Evolutionary conservation across 495 filamentous ascomycete genomes (phyloP).

Genomic region (Thermochaetoides thermophila): DNA sequence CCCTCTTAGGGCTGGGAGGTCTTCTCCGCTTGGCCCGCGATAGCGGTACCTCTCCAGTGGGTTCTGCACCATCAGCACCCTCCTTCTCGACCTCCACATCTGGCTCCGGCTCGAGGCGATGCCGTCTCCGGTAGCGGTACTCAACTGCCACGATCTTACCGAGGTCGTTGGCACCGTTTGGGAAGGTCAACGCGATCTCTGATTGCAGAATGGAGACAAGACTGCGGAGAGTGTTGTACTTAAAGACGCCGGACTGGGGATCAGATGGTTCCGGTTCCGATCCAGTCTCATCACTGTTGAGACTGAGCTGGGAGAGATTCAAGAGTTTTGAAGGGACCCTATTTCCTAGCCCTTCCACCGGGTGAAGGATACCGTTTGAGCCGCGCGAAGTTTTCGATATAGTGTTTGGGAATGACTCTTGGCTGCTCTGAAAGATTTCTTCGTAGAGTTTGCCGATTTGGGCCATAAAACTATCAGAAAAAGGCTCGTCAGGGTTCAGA

Average conservation of each 20-base stretch:
- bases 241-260: constrained; percentile 6
- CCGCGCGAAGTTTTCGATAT: no score
- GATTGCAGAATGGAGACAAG: constrained; percentile 23
- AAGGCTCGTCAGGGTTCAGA: constrained; percentile 45
- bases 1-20: background rate
- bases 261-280: background rate
- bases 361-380: no score
- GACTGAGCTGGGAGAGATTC: constrained; percentile 22
- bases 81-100: no score
- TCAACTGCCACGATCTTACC: constrained; percentile 48
- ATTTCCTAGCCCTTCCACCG: no score
- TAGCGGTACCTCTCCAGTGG: background rate
- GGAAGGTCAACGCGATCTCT: constrained; percentile 42
- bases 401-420: constrained; percentile 5
- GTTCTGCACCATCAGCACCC: no score
- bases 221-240: constrained; percentile 25
- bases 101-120: background rate
- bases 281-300: no score
- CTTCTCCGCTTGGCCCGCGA: no score
- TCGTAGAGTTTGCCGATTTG: constrained; percentile 60
- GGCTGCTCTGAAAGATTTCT: constrained; percentile 26
- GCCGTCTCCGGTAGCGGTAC: constrained; percentile 32
- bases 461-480: constrained; percentile 67
- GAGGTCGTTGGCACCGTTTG: constrained; percentile 32
- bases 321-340: no score